phyloP scores from a whole-genome alignment of 495 filamentous ascomycete species.

The Platismatia glauca region DNA sequence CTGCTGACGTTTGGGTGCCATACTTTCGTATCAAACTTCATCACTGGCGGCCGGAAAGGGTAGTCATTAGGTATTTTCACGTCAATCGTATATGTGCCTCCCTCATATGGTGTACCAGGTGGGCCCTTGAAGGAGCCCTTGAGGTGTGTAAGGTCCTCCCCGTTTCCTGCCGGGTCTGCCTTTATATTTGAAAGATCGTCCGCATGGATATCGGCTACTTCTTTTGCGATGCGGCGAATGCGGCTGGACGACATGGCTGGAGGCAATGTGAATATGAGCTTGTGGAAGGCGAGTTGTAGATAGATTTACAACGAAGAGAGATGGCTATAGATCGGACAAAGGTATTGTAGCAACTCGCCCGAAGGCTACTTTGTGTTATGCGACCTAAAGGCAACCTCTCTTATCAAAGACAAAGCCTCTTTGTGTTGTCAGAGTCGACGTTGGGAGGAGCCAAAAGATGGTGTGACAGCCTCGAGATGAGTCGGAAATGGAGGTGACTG shows the following conservation, averaged over 20 bases:
- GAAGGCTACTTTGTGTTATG: neutral
- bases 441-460: neutral
- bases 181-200: constrained; percentile 69
- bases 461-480: neutral
- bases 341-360: neutral
- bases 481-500: neutral
- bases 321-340: neutral
- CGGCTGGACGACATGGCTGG: constrained; percentile 64
- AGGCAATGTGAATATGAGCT: neutral
- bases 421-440: neutral
- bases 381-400: neutral
- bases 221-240: constrained; percentile 78
- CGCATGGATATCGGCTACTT: constrained; percentile 74
- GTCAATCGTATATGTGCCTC: constrained; percentile 73
- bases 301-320: neutral
- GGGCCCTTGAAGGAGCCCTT: constrained; percentile 78
- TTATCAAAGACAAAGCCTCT: neutral
- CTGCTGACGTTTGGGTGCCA: constrained; percentile 98
- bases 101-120: constrained; percentile 89
- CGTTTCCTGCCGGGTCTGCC: constrained; percentile 52
- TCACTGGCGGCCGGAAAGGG: constrained; percentile 83
- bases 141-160: constrained; percentile 73
- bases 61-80: constrained; percentile 84
- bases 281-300: neutral
- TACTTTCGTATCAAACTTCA: constrained; percentile 91